A percentile compares a stretch with the other conserved stretches of the same genome.
phyloP scores from a whole-genome alignment of 108 stramenopile species.

The Nannochloropsis granulata region DNA sequence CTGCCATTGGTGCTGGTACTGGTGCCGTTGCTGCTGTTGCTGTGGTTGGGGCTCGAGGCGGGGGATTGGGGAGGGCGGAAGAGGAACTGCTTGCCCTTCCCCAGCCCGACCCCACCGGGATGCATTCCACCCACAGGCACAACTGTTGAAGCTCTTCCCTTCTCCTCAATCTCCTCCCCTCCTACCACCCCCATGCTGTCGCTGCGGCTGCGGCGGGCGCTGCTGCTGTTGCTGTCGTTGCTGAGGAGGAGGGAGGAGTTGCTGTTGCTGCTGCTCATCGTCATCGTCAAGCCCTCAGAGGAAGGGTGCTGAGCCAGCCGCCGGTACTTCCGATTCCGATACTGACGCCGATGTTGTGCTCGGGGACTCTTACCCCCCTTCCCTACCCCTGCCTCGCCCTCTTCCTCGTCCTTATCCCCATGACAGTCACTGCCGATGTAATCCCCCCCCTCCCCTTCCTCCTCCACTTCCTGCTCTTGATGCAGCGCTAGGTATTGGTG shows the following conservation, averaged over 20 bases:
- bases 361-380: not conserved
- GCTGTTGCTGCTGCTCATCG: not conserved
- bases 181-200: not conserved
- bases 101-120: not conserved
- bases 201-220: not conserved
- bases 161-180: not conserved
- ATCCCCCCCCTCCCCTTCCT: not conserved
- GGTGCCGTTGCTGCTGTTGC: not conserved
- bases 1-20: not conserved
- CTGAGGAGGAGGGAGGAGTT: not conserved
- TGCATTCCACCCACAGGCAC: not conserved
- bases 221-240: not conserved
- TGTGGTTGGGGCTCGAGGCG: not conserved
- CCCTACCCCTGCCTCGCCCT: not conserved
- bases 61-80: not conserved
- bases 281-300: no score
- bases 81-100: not conserved
- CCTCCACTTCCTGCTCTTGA: not conserved
- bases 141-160: not conserved
- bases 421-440: not conserved
- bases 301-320: not conserved
- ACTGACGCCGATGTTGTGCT: not conserved
- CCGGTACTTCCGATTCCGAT: not conserved
- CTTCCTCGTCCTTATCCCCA: not conserved
- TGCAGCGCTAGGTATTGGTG: not conserved